These are phyloP conservation scores for Epichloe gansuensis DNA, from an alignment of 2,329 filamentous ascomycete species.

Conservation along the genomic window DNA sequence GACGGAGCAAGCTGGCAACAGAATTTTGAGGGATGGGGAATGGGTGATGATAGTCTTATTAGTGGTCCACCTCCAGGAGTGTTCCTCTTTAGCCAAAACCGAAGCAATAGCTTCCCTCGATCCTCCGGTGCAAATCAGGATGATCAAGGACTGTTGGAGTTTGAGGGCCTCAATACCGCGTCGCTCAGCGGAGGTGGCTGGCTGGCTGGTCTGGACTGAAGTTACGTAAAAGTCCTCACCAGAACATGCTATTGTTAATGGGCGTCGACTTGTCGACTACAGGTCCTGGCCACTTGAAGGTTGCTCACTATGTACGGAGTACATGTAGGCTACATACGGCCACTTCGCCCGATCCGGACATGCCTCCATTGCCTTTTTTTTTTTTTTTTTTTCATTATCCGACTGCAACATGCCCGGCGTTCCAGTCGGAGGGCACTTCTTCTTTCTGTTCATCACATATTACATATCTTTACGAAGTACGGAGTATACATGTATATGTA, in stretches of 20 bases:
- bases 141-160: conserved; percentile 14
- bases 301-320: background rate
- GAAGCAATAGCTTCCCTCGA: conserved; percentile 8
- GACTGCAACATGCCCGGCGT: background rate
- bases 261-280: background rate
- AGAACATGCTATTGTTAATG: background rate
- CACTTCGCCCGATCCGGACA: background rate
- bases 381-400: background rate
- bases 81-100: conserved; percentile 18
- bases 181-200: conserved; percentile 22
- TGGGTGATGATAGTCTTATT: conserved; percentile 13
- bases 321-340: too few relatives aligned
- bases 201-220: conserved; percentile 24
- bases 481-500: too few relatives aligned
- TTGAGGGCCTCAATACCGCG: conserved; percentile 19
- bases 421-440: background rate
- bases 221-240: background rate
- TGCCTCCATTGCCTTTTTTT: background rate
- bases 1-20: conserved; percentile 47
- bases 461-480: background rate
- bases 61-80: conserved; percentile 14
- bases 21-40: conserved; percentile 42
- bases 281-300: background rate
- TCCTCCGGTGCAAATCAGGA: conserved; percentile 3
- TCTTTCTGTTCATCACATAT: background rate